Conservation (phyloP, 176 grass and related monocot species). For the Oryza officinalis region DNA sequence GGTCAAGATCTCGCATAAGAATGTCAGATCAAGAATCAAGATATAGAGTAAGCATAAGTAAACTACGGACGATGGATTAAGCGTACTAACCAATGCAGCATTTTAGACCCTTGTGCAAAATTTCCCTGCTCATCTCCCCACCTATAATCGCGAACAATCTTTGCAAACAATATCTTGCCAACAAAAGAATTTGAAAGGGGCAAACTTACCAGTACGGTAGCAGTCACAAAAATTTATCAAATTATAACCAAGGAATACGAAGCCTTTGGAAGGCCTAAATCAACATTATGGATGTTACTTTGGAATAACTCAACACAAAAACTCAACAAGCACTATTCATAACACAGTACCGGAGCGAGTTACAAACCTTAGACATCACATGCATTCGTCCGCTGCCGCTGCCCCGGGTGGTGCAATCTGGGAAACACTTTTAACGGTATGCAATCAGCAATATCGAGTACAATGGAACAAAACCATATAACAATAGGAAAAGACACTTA, state of each 20-base stretch:
- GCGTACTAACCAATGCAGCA: not conserved
- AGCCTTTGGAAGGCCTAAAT: not conserved
- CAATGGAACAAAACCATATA: not conserved
- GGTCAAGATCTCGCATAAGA: too few species aligned
- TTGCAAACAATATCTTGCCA: not conserved
- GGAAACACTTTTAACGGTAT: not conserved
- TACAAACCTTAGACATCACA: not conserved
- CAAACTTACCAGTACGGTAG: not conserved
- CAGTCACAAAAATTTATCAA: not conserved
- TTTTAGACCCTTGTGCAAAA: not conserved
- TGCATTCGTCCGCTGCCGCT: not conserved
- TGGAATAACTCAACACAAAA: not conserved
- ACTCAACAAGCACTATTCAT: not conserved
- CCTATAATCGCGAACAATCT: not conserved
- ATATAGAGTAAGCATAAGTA: not conserved
- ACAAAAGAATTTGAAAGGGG: not conserved
- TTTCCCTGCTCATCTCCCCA: not conserved
- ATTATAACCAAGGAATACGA: not conserved
- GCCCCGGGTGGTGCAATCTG: not conserved
- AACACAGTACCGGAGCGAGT: not conserved
- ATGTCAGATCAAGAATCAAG: too few species aligned
- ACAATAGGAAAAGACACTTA: not conserved
- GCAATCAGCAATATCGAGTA: not conserved
- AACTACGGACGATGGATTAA: not conserved
- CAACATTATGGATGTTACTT: not conserved